These are phyloP conservation scores for Pelargonium citronellum DNA, from an alignment of 441 rosid genomes.

Conservation along the genomic window DNA sequence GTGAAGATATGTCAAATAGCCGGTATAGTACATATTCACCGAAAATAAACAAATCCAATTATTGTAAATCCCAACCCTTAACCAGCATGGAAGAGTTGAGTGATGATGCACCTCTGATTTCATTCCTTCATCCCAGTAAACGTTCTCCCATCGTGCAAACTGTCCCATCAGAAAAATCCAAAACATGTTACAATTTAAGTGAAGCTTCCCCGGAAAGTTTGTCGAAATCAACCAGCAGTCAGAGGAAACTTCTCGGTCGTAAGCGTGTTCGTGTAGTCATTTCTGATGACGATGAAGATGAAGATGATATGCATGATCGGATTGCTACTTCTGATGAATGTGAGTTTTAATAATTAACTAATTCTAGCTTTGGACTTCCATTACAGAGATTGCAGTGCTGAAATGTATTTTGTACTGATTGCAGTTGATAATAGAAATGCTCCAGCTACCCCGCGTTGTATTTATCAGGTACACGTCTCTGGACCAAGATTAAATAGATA, in stretches of 20 bases:
- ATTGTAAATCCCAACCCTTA: constrained; percentile 28
- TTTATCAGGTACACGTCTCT: constrained; percentile 33
- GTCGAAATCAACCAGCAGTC: constrained; percentile 40
- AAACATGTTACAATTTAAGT: constrained; percentile 27
- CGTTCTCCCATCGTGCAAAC: constrained; percentile 30
- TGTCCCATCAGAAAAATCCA: constrained; percentile 22
- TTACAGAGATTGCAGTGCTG: constrained; percentile 18
- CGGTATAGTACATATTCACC: constrained; percentile 36
- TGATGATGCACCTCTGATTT: constrained; percentile 60
- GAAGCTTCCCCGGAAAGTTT: constrained; percentile 31
- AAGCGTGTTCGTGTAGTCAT: constrained; percentile 65
- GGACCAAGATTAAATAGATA: constrained; percentile 7
- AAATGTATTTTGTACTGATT: constrained; percentile 24
- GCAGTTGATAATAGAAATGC: constrained; percentile 34
- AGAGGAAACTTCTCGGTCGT: constrained; percentile 49
- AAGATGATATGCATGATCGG: constrained; percentile 51
- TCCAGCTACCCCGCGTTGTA: constrained; percentile 20
- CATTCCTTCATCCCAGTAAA: constrained; percentile 44
- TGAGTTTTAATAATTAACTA: constrained; percentile 27
- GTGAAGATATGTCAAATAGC: constrained; percentile 40
- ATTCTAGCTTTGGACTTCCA: constrained; percentile 18
- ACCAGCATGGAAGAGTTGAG: constrained; percentile 35
- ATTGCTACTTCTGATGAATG: constrained; percentile 51
- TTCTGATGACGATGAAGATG: constrained; percentile 97
- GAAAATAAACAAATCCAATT: constrained; percentile 33